A percentile compares a stretch with the other conserved stretches of the same genome.
phyloP scores from a whole-genome alignment of 768 basidiomycete species.

The Hemileccinum rubropunctum region DNA sequence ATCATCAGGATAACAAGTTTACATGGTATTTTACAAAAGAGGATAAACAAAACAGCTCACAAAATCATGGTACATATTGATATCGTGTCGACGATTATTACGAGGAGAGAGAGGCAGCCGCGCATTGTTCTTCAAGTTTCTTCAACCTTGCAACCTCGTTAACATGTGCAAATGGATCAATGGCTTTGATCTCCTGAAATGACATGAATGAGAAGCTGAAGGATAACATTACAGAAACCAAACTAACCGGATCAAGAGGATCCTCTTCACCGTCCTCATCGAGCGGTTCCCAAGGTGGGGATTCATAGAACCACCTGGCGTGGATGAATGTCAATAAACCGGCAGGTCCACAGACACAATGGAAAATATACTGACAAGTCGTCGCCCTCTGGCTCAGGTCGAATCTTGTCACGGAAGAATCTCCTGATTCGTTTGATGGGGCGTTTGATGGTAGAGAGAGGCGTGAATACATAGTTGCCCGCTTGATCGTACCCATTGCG shows the following conservation, averaged over 20 bases:
- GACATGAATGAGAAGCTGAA: background rate
- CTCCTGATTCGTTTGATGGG: slow-evolving; percentile 6
- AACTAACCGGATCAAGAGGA: slow-evolving; percentile 14
- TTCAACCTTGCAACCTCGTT: background rate
- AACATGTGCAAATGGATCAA: slow-evolving; percentile 11
- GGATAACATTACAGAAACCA: background rate
- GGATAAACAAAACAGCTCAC: no score
- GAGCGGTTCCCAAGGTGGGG: slow-evolving; percentile 26
- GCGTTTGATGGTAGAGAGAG: slow-evolving; percentile 19
- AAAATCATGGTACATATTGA: no score
- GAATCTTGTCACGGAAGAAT: slow-evolving; percentile 16
- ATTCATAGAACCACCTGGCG: slow-evolving; percentile 18
- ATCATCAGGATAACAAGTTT: no score
- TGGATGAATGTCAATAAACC: background rate
- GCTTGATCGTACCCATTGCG: slow-evolving; percentile 17
- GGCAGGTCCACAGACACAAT: background rate
- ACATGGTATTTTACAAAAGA: no score
- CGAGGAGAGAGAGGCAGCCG: no score
- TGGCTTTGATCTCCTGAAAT: slow-evolving; percentile 1
- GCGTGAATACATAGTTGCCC: slow-evolving; percentile 18
- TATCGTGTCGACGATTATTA: no score
- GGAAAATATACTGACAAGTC: slow-evolving; percentile 14
- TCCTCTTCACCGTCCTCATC: slow-evolving; percentile 26
- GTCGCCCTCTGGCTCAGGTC: slow-evolving; percentile 13
- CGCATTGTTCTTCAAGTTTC: background rate